A percentile compares a stretch with the other conserved stretches of the same genome.
Evolutionary conservation across 2,329 filamentous ascomycete genomes (phyloP).

Genomic region (Trichoderma sp.): DNA sequence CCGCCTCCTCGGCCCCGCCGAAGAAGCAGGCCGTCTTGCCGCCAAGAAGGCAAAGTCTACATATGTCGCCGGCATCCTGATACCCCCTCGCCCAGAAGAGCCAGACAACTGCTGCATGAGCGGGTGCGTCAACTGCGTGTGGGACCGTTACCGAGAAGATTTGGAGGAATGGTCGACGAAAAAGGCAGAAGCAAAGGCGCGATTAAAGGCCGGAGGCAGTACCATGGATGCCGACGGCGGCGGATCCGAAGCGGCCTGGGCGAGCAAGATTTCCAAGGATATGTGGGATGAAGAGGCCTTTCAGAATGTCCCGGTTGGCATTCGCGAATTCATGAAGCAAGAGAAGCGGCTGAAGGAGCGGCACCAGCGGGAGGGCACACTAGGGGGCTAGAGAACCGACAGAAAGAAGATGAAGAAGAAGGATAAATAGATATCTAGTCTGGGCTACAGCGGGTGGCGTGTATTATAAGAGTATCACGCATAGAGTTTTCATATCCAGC

Average conservation of each 20-base stretch:
- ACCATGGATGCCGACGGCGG: conserved; percentile 80
- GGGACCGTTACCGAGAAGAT: conserved; percentile 89
- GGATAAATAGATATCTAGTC: neutral
- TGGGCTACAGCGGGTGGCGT: neutral
- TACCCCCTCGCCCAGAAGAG: conserved; percentile 83
- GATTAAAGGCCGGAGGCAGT: conserved; percentile 38
- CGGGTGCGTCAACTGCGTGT: conserved; percentile 96
- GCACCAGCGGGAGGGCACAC: conserved; percentile 57
- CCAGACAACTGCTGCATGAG: conserved; percentile 99
- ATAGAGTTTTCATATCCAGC: neutral
- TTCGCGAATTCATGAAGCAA: conserved; percentile 94
- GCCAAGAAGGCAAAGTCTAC: conserved; percentile 60
- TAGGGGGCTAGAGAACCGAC: conserved; percentile 1
- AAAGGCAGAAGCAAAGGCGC: conserved; percentile 62
- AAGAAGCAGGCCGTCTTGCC: conserved; percentile 62
- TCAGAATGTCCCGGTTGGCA: conserved; percentile 81
- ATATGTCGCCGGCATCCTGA: conserved; percentile 73
- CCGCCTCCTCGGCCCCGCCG: conserved; percentile 70
- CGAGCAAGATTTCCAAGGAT: conserved; percentile 51
- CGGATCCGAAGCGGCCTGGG: conserved; percentile 64
- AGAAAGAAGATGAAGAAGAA: neutral
- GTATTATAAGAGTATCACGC: neutral
- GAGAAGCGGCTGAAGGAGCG: conserved; percentile 86
- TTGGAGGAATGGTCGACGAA: conserved; percentile 82
- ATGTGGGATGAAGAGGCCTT: conserved; percentile 70